phyloP scores from a whole-genome alignment of 176 grass and related monocot genomes.

The Elymus sibiricus region DNA sequence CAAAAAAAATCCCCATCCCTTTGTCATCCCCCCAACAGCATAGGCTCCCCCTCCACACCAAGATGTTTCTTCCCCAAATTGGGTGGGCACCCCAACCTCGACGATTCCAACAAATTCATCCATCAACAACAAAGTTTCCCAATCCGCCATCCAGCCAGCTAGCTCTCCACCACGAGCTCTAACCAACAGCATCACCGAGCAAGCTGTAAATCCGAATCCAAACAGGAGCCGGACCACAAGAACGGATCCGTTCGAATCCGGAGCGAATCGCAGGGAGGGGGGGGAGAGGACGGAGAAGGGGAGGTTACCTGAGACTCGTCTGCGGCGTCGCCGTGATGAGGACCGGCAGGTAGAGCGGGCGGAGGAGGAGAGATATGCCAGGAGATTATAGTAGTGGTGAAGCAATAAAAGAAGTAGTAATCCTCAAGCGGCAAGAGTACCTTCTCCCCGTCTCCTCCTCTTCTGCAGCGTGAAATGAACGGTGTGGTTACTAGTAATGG shows the following conservation, averaged over 20 bases:
- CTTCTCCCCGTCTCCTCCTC: not conserved
- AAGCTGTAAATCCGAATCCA: not conserved
- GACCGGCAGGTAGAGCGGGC: not conserved
- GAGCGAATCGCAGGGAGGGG: not conserved
- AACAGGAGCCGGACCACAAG: not conserved
- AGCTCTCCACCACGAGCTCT: not conserved
- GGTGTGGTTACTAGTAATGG: not conserved
- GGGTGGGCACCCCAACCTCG: not conserved
- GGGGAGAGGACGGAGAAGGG: not conserved
- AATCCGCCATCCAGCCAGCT: not conserved
- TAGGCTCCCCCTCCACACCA: not conserved
- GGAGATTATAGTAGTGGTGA: not conserved
- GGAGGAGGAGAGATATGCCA: not conserved
- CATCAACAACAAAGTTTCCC: not conserved
- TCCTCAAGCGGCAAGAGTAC: not conserved
- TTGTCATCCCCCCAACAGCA: not conserved
- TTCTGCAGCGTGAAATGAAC: not conserved
- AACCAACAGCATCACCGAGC: not conserved
- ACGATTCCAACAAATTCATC: not conserved
- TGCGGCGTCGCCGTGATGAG: not conserved
- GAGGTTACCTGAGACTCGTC: slow-evolving; percentile 13
- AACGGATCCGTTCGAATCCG: not conserved
- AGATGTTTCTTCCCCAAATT: not conserved
- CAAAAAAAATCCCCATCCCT: not conserved
- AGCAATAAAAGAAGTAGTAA: not conserved